phyloP scores from a whole-genome alignment of 176 grass and related monocot genomes.

The Zoysia japonica region DNA sequence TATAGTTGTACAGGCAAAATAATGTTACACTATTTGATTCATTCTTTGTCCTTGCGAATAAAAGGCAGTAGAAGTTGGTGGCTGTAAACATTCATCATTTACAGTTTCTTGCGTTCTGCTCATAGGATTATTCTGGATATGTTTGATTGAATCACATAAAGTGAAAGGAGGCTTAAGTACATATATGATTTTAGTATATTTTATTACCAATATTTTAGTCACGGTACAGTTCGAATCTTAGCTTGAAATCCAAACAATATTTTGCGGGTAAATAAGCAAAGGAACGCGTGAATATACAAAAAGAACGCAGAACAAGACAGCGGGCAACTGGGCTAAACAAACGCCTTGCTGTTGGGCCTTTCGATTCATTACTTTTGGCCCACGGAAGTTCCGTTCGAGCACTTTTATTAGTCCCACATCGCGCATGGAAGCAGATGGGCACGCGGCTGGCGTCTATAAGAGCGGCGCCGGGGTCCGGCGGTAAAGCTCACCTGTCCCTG shows the following conservation, averaged over 20 bases:
- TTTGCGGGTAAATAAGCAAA: no score
- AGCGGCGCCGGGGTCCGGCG: rapidly evolving
- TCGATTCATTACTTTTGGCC: not conserved
- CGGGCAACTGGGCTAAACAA: not conserved
- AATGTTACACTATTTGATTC: not conserved
- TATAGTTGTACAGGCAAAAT: not conserved
- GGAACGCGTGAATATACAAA: no score
- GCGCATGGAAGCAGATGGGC: not conserved
- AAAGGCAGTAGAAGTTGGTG: not conserved
- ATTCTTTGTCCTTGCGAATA: slow-evolving; percentile 5
- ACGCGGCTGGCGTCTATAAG: slow-evolving; percentile 4
- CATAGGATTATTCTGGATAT: not conserved
- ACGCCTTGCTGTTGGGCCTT: not conserved
- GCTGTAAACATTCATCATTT: not conserved
- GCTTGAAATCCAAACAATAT: no score
- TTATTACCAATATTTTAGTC: no score
- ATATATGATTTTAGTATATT: no score
- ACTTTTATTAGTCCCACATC: not conserved
- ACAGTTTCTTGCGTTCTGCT: not conserved
- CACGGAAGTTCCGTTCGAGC: not conserved
- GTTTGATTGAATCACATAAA: no score
- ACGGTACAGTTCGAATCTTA: no score
- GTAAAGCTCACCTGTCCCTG: not conserved
- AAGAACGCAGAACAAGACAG: no score
- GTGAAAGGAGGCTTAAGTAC: no score